Percentiles rank a stretch among this genome's conserved stretches.
phyloP scores from a whole-genome alignment of 116 monocot species.

The Cymodocea nodosa region DNA sequence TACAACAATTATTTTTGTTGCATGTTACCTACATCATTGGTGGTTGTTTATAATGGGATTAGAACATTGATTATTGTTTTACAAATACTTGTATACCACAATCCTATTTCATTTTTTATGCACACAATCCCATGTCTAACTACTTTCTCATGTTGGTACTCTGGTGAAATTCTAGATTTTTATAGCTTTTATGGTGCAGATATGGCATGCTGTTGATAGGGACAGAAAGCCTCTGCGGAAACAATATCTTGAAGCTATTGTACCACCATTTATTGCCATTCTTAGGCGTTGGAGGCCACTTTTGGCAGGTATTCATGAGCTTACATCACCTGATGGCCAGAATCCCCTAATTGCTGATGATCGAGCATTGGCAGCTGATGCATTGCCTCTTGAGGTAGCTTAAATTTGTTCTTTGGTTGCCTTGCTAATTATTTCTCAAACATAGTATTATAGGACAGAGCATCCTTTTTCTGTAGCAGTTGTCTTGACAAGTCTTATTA shows the following conservation, averaged over 20 bases:
- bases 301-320: conserved; percentile 94
- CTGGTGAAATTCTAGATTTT: neutral
- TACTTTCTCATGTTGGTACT: neutral
- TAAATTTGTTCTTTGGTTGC: neutral
- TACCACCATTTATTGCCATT: conserved; percentile 92
- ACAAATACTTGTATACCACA: too few relatives aligned
- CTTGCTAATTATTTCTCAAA: neutral
- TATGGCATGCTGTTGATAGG: conserved; percentile 90
- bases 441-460: neutral
- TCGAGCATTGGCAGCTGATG: conserved; percentile 79
- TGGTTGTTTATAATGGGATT: too few relatives aligned
- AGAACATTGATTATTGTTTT: too few relatives aligned
- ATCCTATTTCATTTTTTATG: too few relatives aligned
- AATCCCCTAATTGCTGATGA: conserved; percentile 87
- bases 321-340: conserved; percentile 75
- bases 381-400: conserved; percentile 77
- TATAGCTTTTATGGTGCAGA: conserved; percentile 32
- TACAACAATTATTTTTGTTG: too few relatives aligned
- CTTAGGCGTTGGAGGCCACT: conserved; percentile 86
- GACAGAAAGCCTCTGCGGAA: conserved; percentile 72
- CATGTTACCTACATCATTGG: too few relatives aligned
- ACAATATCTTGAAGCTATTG: conserved; percentile 69
- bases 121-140: too few relatives aligned
- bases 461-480: neutral
- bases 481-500: too few relatives aligned